These are phyloP conservation scores for Cutaneotrichosporon sp. DNA, from an alignment of 1,284 basidiomycete species.

Conservation along the genomic window DNA sequence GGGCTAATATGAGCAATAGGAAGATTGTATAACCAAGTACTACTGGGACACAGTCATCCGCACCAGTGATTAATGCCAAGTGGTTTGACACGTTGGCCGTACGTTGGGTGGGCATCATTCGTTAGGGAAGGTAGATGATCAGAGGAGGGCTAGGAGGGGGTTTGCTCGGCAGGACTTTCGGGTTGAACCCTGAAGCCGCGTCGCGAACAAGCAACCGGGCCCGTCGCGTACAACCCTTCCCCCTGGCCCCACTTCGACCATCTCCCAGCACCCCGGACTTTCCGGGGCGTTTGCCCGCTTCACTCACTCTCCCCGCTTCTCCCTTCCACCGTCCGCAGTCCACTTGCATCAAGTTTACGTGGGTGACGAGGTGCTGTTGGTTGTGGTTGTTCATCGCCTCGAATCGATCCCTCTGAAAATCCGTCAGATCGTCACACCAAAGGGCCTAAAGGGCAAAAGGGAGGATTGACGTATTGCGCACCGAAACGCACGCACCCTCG, in stretches of 20 bases:
- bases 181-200: background rate
- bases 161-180: background rate
- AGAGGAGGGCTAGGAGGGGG: background rate
- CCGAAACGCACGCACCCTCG: background rate
- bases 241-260: no score
- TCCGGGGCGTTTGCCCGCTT: no score
- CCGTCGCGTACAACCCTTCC: background rate
- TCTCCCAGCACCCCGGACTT: no score
- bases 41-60: no score
- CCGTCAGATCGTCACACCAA: background rate
- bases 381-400: background rate
- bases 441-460: background rate
- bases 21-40: no score
- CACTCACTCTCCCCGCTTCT: no score
- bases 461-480: background rate
- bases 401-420: background rate
- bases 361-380: no score
- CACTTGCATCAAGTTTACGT: background rate
- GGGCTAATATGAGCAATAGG: no score
- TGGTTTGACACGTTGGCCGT: no score
- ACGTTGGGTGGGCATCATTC: no score
- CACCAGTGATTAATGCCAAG: no score
- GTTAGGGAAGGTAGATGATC: no score
- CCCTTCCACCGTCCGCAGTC: background rate
- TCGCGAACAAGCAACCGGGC: constrained; percentile 2